Evolutionary conservation across 495 filamentous ascomycete genomes (phyloP), one percentile per base, ranked within the genome.

Genomic region (Parachaetomium inaequale): DNA sequence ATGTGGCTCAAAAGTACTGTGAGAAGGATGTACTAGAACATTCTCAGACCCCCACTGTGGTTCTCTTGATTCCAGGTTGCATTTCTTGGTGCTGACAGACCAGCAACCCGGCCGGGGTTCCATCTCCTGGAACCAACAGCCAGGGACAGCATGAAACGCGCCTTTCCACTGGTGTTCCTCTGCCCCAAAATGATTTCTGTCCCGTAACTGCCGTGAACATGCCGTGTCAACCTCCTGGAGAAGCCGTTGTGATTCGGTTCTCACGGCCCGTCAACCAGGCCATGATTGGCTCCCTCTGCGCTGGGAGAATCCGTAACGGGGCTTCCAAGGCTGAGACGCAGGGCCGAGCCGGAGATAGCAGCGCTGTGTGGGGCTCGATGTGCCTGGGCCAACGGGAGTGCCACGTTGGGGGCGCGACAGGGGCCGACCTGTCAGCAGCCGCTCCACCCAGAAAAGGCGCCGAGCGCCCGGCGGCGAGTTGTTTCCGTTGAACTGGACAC

Each of bases 401-500:
- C n/a, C 42, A 46, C 2, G 40, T 59, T 50, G 51, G 59, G 67
- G 50, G n/a, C 38, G n/a, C 40, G 40, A 29, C 59, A 19, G 52
- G 34, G 55, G 63, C 55, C 55, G 43, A 49, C 62, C 64, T 57
- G 63, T 63, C 61, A 53, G 63, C 59, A 53, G 19, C 50, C 31
- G 63, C 59, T 46, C 61, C 53, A 58, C 63, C 42, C 55, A 28
- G 8, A 28, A 52, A 46, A 31, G 25, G 59, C 15, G n/a, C n/a
- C n/a, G n/a, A n/a, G n/a, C 60, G 54, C 49, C 25, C 62, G 61
- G 62, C 47, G 62, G 68, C 62, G 68, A 63, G 59, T 63, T 49
- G 38, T 61, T 61, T n/a, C n/a, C n/a, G n/a, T n/a, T 54, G 62
- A 72, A 72, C 62, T 72, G 70, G 70, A 66, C 70, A 72, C 70